A percentile compares a stretch with the other conserved stretches of the same genome.
These are phyloP conservation scores for Hysterium pulicare DNA, from an alignment of 2,329 filamentous ascomycete genomes.

Conservation along the genomic window DNA sequence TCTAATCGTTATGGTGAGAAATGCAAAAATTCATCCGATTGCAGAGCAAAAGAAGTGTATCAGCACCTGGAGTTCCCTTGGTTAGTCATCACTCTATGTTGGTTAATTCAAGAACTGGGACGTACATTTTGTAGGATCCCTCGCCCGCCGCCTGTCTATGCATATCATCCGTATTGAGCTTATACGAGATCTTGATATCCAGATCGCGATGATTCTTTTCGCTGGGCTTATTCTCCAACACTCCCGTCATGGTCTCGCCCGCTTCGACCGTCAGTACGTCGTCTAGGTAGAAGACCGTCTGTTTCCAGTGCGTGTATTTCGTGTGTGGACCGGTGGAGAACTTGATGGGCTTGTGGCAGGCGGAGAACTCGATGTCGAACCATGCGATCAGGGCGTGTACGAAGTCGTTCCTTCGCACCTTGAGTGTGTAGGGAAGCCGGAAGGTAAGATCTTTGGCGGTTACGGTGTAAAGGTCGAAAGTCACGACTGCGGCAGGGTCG, in stretches of 20 bases:
- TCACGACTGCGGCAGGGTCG: slow-evolving; percentile 79
- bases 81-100: not conserved
- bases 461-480: slow-evolving; percentile 91
- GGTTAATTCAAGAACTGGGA: not conserved
- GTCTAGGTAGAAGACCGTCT: slow-evolving; percentile 96
- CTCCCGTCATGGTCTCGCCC: slow-evolving; percentile 73
- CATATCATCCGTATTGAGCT: slow-evolving; percentile 71
- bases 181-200: slow-evolving; percentile 84
- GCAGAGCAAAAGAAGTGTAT: not conserved
- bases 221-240: slow-evolving; percentile 81
- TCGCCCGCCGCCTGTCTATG: slow-evolving; percentile 65
- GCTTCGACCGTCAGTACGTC: slow-evolving; percentile 90
- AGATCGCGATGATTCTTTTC: slow-evolving; percentile 91
- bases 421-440: slow-evolving; percentile 70
- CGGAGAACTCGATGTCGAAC: slow-evolving; percentile 99
- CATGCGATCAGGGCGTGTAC: slow-evolving; percentile 94
- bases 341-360: slow-evolving; percentile 94
- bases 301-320: slow-evolving; percentile 99
- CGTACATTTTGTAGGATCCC: slow-evolving; percentile 72
- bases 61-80: not conserved
- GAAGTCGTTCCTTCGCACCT: slow-evolving; percentile 83
- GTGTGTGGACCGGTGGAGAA: slow-evolving; percentile 98
- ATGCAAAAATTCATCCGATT: not conserved
- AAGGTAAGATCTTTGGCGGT: slow-evolving; percentile 81
- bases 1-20: not conserved